Conservation (phyloP, 2,329 filamentous ascomycete species). For the Ophiosphaerella narmari region DNA sequence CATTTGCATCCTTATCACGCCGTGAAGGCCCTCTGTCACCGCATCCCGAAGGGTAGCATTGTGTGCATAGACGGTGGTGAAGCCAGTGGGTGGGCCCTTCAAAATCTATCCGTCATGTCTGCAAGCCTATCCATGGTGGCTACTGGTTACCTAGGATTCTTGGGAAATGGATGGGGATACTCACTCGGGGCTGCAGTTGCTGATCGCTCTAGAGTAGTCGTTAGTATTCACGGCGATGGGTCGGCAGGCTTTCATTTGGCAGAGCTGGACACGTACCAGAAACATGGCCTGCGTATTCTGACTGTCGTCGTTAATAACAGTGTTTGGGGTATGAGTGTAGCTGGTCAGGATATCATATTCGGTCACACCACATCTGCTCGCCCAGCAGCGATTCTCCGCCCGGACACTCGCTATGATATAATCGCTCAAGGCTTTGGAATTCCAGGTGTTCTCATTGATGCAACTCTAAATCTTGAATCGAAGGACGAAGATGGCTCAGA, state of each 20-base stretch:
- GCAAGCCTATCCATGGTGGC: constrained; percentile 30
- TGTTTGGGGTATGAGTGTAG: no score
- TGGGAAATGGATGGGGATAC: constrained; percentile 55
- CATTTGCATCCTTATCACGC: constrained; percentile 52
- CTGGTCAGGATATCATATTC: no score
- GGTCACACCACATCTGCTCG: no score
- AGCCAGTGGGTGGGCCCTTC: constrained; percentile 42
- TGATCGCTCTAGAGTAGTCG: constrained; percentile 43
- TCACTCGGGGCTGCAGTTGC: constrained; percentile 51
- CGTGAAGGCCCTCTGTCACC: constrained; percentile 43
- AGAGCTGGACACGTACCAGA: constrained; percentile 53
- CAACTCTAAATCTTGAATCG: no score
- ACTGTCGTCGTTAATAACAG: constrained; percentile 52
- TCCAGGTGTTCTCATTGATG: no score
- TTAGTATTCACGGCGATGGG: constrained; percentile 55
- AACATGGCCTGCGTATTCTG: constrained; percentile 47
- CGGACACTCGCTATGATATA: no score
- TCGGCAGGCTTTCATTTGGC: constrained; percentile 53
- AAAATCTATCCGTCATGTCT: constrained; percentile 30
- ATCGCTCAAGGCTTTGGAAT: no score
- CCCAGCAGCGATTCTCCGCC: no score
- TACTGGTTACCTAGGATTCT: constrained; percentile 51
- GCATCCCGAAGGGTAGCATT: constrained; percentile 43
- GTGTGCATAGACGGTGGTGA: constrained; percentile 52
- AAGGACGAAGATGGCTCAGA: no score